Evolutionary conservation across 2,329 filamentous ascomycete species (phyloP).

Genomic region (Aspergillus fructus): DNA sequence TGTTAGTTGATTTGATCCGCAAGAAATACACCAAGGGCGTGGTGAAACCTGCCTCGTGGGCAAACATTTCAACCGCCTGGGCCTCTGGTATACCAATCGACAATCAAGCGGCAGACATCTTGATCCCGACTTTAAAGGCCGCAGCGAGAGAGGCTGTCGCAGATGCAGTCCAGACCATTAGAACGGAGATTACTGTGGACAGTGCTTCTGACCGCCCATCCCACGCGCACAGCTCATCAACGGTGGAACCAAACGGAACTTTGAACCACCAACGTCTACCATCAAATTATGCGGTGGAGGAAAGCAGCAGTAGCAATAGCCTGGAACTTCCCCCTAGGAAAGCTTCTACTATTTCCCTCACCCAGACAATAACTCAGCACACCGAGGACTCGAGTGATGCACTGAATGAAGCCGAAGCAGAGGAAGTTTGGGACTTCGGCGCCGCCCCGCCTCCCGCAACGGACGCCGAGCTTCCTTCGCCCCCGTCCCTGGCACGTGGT

Average conservation of each 20-base stretch:
- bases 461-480: slow-evolving; percentile 25
- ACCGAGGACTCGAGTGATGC: slow-evolving; percentile 30
- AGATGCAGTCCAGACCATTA: slow-evolving; percentile 37
- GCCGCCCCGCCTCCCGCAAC: slow-evolving; percentile 20
- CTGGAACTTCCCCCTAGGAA: slow-evolving; percentile 32
- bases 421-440: slow-evolving; percentile 11
- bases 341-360: slow-evolving; percentile 43
- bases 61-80: slow-evolving; percentile 41
- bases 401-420: slow-evolving; percentile 11
- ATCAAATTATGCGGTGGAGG: slow-evolving; percentile 20
- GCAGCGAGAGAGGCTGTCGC: slow-evolving; percentile 44
- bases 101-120: slow-evolving; percentile 39
- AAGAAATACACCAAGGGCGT: slow-evolving; percentile 41
- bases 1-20: slow-evolving; percentile 34
- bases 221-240: slow-evolving; percentile 12
- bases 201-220: slow-evolving; percentile 18
- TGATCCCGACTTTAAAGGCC: slow-evolving; percentile 43
- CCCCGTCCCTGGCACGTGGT: slow-evolving; percentile 38
- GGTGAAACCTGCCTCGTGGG: slow-evolving; percentile 39
- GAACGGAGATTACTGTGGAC: slow-evolving; percentile 40
- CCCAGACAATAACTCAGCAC: slow-evolving; percentile 39
- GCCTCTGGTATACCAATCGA: slow-evolving; percentile 35
- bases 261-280: slow-evolving; percentile 25
- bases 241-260: slow-evolving; percentile 12
- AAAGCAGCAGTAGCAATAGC: slow-evolving; percentile 8